Evolutionary conservation across 73 alveolate species (phyloP), one percentile per base, ranked within the genome.

Genomic region (Paraurostyla sp.): DNA sequence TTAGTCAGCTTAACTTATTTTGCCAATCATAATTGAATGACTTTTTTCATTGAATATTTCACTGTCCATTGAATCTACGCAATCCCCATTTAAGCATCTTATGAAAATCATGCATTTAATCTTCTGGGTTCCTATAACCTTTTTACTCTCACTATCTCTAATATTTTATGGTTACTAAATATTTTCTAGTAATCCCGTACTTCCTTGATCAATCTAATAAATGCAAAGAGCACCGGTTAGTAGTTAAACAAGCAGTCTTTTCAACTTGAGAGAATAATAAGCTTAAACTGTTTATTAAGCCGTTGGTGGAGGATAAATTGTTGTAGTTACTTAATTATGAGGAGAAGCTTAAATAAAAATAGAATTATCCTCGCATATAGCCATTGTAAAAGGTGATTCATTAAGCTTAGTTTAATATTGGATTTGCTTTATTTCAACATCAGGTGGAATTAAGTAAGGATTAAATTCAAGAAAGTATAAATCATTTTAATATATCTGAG

Each of bases 261-360:
- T 58, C 32, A 81, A 11, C 43, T 81, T 81, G 3, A 25, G 9
- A 16, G 91, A 81, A 52, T 81, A 65, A 35, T 46, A 41, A 9
- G 58, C n/a, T 1, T 71, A 45, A 29, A 41, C 51, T 32, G 71
- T 81, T 59, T 81, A 29, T 40, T 58, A 32, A n/a, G 91, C 91
- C n/a, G 91, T 56, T 22, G 91, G 91, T 4, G 91, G 91, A 9
- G 91, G 91, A 27, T 6, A 81, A 0, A 81, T 11, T 9, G 91
- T 81, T 13, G 48, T 6, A 11, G 2, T 0, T n/a, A 56, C 20
- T 33, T 35, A 32, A 20, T 27, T 18, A 30, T 38, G 29, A 36
- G 20, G 49, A 40, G 43, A 27, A 35, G 49, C 62, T 43, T 81
- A 42, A 15, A 81, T 42, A 54, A 56, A 81, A 0, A 35, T 35